Evolutionary conservation across 1,284 basidiomycete species (phyloP), one percentile per base, ranked within the genome.

Genomic region (Cryptococcus sp.): DNA sequence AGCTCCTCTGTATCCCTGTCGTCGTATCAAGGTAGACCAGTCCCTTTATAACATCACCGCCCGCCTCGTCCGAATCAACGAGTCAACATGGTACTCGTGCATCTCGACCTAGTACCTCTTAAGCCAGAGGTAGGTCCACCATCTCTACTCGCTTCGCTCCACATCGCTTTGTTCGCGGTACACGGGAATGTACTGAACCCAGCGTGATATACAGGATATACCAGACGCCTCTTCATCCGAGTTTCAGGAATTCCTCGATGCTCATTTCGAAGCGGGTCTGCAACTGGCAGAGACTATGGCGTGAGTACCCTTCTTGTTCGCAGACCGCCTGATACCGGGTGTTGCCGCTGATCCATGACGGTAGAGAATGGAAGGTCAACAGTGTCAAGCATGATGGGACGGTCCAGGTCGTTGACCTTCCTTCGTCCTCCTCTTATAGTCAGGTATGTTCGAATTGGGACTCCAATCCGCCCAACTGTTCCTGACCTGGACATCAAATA

Each of bases 171-270:
- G 5, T 10, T n/a, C 8, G 42, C 42, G 22, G 11, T 35, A 3
- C 8, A 45, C 13, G 16, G 6, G 42, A 45, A 15, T 45, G n/a
- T 6, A n/a, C n/a, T 45, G n/a, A 45, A 13, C 42, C 1, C 8
- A 19, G 42, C 42, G 8, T 15, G 11, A 11, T 7, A 19, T 15
- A 45, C 53, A 75, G 73, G 68, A 74, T 57, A 54, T 75, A 13
- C 72, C 73, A 1, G 56, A 68, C 15, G 50, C 69, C 0, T 41
- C 48, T 3, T 45, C 64, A 11, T 51, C 56, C 5, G 72, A 65
- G 50, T 74, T 75, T 48, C 49, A 59, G n/a, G 47, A 50, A 8
- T 74, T 71, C 55, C 60, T 74, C 41, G 65, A 74, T 49, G 60
- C 49, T 16, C 51, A 71, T 52, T 75, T 75, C 50, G 64, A 55